Evolutionary conservation across 2,329 filamentous ascomycete species (phyloP).

Genomic region (Sporothrix euskadiensis): DNA sequence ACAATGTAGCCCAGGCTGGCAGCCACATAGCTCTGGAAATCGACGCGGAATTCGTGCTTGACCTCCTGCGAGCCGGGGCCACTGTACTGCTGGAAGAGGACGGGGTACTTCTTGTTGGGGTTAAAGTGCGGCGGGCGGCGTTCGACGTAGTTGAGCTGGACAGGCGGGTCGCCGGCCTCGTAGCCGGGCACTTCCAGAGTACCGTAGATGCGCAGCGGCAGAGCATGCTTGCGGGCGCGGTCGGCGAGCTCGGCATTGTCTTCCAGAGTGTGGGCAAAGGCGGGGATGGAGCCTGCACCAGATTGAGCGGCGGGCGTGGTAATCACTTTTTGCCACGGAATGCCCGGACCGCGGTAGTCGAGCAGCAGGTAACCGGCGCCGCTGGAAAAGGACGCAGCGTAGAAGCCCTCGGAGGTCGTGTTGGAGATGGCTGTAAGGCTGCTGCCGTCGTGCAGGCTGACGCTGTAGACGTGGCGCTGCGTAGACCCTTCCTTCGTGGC

Average conservation of each 20-base stretch:
- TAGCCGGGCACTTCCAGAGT: slow-evolving; percentile 77
- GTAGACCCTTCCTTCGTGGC: slow-evolving; percentile 84
- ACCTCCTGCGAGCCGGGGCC: slow-evolving; percentile 93
- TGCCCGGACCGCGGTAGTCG: slow-evolving; percentile 76
- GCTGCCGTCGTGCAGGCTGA: slow-evolving; percentile 78
- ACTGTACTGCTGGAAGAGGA: slow-evolving; percentile 92
- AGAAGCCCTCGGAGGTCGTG: slow-evolving; percentile 72
- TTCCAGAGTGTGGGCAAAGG: slow-evolving; percentile 71
- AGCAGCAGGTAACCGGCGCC: slow-evolving; percentile 82
- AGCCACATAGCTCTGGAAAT: slow-evolving; percentile 89
- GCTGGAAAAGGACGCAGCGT: slow-evolving; percentile 78
- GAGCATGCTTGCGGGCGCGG: slow-evolving; percentile 71
- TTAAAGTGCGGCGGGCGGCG: slow-evolving; percentile 88
- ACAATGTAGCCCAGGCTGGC: slow-evolving; percentile 87
- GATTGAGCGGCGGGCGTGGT: slow-evolving; percentile 60
- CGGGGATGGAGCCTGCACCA: slow-evolving; percentile 53
- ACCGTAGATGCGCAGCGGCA: slow-evolving; percentile 80
- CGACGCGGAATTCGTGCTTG: slow-evolving; percentile 73
- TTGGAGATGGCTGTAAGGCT: slow-evolving; percentile 73
- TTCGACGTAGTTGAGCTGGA: slow-evolving; percentile 72
- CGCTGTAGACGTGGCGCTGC: slow-evolving; percentile 88
- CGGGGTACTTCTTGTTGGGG: slow-evolving; percentile 80
- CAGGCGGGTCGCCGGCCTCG: slow-evolving; percentile 37
- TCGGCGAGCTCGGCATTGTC: slow-evolving; percentile 71
- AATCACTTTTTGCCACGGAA: slow-evolving; percentile 89